A percentile compares a stretch with the other conserved stretches of the same genome.
phyloP scores from a whole-genome alignment of 2,329 filamentous ascomycete species.

The Trichophyton mentagrophytes region DNA sequence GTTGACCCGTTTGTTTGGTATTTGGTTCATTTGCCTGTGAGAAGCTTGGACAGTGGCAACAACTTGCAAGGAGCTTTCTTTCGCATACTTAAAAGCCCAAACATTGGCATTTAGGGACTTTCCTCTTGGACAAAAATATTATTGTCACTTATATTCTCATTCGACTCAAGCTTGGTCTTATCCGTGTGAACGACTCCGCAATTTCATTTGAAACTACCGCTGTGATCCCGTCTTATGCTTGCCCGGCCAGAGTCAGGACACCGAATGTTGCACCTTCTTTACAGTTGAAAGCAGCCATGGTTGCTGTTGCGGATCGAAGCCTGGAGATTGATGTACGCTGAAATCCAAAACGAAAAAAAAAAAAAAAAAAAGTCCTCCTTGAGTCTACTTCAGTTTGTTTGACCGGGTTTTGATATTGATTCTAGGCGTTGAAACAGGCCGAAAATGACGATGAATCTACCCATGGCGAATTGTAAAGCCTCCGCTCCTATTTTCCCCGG shows the following conservation, averaged over 20 bases:
- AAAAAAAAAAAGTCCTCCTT: too few relatives aligned
- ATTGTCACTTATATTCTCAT: not conserved
- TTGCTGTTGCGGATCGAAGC: not conserved
- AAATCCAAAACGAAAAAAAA: not conserved
- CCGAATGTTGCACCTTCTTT: not conserved
- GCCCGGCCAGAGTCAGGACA: not conserved
- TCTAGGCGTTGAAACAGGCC: not conserved
- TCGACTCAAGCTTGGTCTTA: not conserved
- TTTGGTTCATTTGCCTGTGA: not conserved
- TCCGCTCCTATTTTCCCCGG: not conserved
- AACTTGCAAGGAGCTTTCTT: too few relatives aligned
- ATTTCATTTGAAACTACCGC: not conserved
- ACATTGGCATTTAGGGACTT: not conserved
- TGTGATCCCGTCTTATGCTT: not conserved
- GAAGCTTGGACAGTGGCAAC: not conserved
- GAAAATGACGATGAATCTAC: slow-evolving; percentile 1
- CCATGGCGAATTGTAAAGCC: not conserved
- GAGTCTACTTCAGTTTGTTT: not conserved
- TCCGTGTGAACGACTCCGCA: not conserved
- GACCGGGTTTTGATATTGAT: not conserved
- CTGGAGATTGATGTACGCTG: not conserved
- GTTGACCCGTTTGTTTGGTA: not conserved
- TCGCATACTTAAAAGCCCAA: not conserved
- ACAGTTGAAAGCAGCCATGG: not conserved
- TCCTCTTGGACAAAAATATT: not conserved